Evolutionary conservation across 805 yeast genomes (phyloP).

Genomic region (Kodamaea jinghongensis): DNA sequence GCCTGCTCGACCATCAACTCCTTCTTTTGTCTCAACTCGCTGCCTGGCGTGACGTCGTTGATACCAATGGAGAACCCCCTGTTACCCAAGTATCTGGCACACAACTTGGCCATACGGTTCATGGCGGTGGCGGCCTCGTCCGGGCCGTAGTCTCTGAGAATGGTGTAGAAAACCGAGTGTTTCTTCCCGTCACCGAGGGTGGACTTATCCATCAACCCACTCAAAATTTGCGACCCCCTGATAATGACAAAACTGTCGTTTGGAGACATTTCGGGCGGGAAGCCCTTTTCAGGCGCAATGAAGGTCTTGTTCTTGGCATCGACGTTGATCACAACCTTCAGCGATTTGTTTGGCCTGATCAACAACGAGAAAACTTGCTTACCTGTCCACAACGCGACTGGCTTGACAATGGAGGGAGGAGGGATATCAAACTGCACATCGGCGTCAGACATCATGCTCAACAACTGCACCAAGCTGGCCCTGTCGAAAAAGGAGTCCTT

Average conservation of each 20-base stretch:
- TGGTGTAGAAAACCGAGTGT: conserved; percentile 93
- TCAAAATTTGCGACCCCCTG: conserved; percentile 80
- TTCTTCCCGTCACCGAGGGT: conserved; percentile 97
- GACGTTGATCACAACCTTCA: conserved; percentile 82
- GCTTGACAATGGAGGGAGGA: conserved; percentile 91
- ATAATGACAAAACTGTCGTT: conserved; percentile 93
- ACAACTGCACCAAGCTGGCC: conserved; percentile 74
- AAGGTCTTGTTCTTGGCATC: conserved; percentile 94
- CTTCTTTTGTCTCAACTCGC: conserved; percentile 68
- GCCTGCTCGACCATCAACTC: conserved; percentile 90
- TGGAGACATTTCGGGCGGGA: conserved; percentile 93
- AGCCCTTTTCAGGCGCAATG: conserved; percentile 66
- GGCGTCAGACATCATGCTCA: conserved; percentile 97
- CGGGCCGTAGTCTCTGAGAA: conserved; percentile 94
- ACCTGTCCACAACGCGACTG: conserved; percentile 92
- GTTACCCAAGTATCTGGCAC: conserved; percentile 93
- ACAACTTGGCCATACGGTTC: conserved; percentile 99
- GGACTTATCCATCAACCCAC: conserved; percentile 97
- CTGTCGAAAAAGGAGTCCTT: conserved; percentile 93
- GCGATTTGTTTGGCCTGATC: conserved; percentile 73
- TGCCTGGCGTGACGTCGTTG: conserved; percentile 93
- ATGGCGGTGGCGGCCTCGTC: conserved; percentile 92
- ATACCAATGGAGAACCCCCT: conserved; percentile 98
- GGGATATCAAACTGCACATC: conserved; percentile 85
- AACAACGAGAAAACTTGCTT: conserved; percentile 89